Conservation (phyloP, 345 rosid species). For the Rhodomyrtus tomentosa region DNA sequence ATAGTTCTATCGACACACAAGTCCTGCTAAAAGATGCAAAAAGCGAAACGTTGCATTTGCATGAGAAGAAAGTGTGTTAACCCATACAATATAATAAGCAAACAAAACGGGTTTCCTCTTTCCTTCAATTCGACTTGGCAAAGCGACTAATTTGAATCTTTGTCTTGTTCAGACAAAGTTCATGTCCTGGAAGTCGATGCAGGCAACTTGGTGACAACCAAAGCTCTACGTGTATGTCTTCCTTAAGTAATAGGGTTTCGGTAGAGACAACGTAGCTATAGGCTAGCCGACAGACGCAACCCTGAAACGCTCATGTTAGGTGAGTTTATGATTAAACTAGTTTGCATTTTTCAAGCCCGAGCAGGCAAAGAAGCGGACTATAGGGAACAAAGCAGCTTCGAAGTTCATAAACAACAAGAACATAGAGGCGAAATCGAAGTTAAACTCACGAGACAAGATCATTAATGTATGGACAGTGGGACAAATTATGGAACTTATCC, state of each 20-base stretch:
- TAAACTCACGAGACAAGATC: background rate
- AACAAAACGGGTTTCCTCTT: background rate
- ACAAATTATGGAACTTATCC: background rate
- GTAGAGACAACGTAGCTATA: background rate
- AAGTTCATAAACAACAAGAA: constrained; percentile 21
- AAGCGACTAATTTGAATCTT: background rate
- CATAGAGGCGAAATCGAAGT: background rate
- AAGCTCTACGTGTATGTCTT: background rate
- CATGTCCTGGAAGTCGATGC: background rate
- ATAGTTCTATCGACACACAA: background rate
- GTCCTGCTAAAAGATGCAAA: background rate
- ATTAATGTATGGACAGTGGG: background rate
- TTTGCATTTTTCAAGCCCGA: background rate
- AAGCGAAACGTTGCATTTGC: background rate
- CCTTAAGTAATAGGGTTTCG: background rate
- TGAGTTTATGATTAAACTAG: background rate
- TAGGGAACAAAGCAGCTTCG: constrained; percentile 19
- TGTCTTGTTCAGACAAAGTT: background rate
- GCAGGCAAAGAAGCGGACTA: constrained; percentile 24
- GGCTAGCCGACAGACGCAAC: background rate
- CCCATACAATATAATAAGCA: background rate
- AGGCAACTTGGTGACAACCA: background rate
- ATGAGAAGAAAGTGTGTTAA: background rate
- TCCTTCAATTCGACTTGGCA: background rate
- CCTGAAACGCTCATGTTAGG: background rate